Base-by-base conservation (phyloP, 2,329 filamentous ascomycete genomes). In the Boeremia lycopersici region DNA sequence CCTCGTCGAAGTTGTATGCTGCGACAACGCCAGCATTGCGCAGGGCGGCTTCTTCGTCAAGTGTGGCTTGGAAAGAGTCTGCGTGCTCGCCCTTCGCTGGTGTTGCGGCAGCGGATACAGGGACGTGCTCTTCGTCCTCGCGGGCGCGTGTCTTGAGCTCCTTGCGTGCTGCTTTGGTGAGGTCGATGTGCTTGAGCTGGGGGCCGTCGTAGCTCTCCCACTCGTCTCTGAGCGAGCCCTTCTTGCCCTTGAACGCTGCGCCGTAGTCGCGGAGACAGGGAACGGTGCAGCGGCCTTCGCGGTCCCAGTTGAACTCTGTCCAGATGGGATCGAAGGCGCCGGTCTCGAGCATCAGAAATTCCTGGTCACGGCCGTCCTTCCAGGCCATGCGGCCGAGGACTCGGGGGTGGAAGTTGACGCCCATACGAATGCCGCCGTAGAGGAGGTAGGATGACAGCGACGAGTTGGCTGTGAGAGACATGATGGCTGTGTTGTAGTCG, bases 401-500 rank as follows among this genome's bases (percentile, higher is more conserved):
- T 15, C 80, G 75, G 1, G 82, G 82, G 52, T 84, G 82, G 66
- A 84, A 84, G 57, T 84, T 84, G 56, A 84, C 75, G 2, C 82
- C 82, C 82, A 84, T 84, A 43, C 82, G 74, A 9, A 84, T 81
- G 29, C 81, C 82, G 30, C 82, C 82, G 35, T 81, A 79, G 17
- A 84, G 73, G 2, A 84, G 74, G 57, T 84, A 84, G 0, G 81
- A 82, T 0, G 81, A 83, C 1, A 84, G 73, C 2, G 79, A 81
- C 0, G 79, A 82, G 60, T 84, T 84, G n/a, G 82, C 81, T 1
- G 80, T 78, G 23, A 84, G 73, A 2, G 81, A 82, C 77, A 84
- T 82, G 60, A 84, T 79, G 33, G 82, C 82, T 0, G 82, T 84
- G 68, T 84, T 84, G 73, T 83, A 84, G 58, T 84, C 82, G 52